phyloP scores from a whole-genome alignment of 2,329 filamentous ascomycete genomes.

The Colletotrichum noveboracense region DNA sequence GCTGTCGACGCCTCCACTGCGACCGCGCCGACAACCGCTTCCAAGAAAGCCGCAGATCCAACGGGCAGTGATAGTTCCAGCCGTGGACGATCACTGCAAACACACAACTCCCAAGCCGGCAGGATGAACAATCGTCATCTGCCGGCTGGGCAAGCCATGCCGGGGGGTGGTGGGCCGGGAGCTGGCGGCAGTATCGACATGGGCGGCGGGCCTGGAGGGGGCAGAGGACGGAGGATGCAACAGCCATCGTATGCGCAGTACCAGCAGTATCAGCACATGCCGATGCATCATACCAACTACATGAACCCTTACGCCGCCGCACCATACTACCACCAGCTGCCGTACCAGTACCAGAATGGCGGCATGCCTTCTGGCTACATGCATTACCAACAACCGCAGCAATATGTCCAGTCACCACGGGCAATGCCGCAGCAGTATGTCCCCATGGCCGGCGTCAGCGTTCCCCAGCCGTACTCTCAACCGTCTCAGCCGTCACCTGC shows the following conservation, averaged over 20 bases:
- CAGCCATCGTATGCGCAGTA: slow-evolving; percentile 39
- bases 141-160: slow-evolving; percentile 75
- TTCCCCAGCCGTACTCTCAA: slow-evolving; percentile 52
- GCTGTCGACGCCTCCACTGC: slow-evolving; percentile 15
- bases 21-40: slow-evolving; percentile 8
- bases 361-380: slow-evolving; percentile 53
- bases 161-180: slow-evolving; percentile 40
- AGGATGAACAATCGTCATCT: slow-evolving; percentile 81
- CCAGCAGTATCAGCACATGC: slow-evolving; percentile 27
- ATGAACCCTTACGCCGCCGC: slow-evolving; percentile 52
- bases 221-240: slow-evolving; percentile 41
- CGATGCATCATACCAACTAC: slow-evolving; percentile 54
- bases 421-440: slow-evolving; percentile 58
- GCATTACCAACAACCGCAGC: slow-evolving; percentile 45
- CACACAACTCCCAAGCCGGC: slow-evolving; percentile 62
- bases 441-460: slow-evolving; percentile 53
- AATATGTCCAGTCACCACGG: slow-evolving; percentile 54
- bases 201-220: slow-evolving; percentile 33
- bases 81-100: slow-evolving; percentile 26
- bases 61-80: slow-evolving; percentile 22
- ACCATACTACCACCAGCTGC: slow-evolving; percentile 56
- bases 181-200: slow-evolving; percentile 31
- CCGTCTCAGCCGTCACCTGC: slow-evolving; percentile 57
- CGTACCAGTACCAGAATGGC: slow-evolving; percentile 64
- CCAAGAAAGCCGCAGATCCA: slow-evolving; percentile 6